phyloP scores from a whole-genome alignment of 495 filamentous ascomycete species.

The Usnea hakonensis region DNA sequence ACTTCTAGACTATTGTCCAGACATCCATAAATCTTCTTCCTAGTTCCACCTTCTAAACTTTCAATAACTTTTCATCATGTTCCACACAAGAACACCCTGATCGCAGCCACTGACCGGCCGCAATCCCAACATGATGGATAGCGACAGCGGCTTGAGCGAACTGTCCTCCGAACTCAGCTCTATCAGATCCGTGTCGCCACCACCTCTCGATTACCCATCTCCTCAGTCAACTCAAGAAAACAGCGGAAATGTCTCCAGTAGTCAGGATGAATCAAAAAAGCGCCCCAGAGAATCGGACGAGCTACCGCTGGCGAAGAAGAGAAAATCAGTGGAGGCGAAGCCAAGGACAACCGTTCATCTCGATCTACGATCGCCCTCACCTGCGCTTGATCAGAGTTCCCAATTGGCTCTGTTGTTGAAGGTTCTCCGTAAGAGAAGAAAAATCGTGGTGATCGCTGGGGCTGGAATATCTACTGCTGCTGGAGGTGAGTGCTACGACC shows the following conservation, averaged over 20 bases:
- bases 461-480: constrained; percentile 95
- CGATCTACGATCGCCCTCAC: constrained; percentile 49
- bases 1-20: not conserved
- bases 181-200: constrained; percentile 45
- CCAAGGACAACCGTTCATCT: constrained; percentile 70
- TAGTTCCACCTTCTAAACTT: not conserved
- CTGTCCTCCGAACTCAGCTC: constrained; percentile 50
- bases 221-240: constrained; percentile 52
- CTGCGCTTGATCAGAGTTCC: constrained; percentile 41
- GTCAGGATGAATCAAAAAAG: constrained; percentile 16
- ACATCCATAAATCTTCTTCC: not conserved
- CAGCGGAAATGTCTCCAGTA: constrained; percentile 26
- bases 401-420: constrained; percentile 63
- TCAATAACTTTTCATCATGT: constrained; percentile 3
- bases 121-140: constrained; percentile 32
- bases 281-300: constrained; percentile 41
- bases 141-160: constrained; percentile 36
- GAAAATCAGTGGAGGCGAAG: constrained; percentile 59
- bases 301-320: constrained; percentile 63
- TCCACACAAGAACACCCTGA: constrained; percentile 1
- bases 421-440: constrained; percentile 77
- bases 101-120: constrained; percentile 1
- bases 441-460: constrained; percentile 93
- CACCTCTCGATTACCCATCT: constrained; percentile 43
- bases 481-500: constrained; percentile 61